A percentile compares a stretch with the other conserved stretches of the same genome.
Evolutionary conservation across 371 early-diverging fungal species (phyloP).

Genomic region (Saksenaea oblongispora): DNA sequence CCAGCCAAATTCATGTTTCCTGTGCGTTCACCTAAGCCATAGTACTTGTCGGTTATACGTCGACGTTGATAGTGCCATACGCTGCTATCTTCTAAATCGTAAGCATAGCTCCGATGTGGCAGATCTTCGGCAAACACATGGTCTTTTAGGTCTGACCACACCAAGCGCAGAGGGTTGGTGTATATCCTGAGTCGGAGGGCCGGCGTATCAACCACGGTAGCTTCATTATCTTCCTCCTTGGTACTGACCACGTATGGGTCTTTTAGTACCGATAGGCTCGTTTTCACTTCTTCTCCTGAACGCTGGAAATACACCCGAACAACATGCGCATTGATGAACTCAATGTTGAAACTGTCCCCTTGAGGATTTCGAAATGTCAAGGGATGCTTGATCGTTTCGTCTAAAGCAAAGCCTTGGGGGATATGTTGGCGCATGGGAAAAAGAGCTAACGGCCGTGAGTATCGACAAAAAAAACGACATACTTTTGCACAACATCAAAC

Average conservation of each 20-base stretch:
- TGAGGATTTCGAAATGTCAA: constrained; percentile 24
- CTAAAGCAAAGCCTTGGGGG: constrained; percentile 25
- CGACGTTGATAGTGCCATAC: constrained; percentile 43
- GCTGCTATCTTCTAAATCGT: constrained; percentile 19
- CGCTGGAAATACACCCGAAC: constrained; percentile 21
- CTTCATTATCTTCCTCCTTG: not conserved
- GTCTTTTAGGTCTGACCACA: constrained; percentile 22
- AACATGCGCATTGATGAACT: constrained; percentile 16
- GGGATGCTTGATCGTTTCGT: constrained; percentile 22
- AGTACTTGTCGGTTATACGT: constrained; percentile 29
- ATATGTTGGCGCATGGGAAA: constrained; percentile 31
- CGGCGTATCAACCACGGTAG: constrained; percentile 18
- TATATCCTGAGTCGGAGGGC: constrained; percentile 17
- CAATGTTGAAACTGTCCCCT: constrained; percentile 22
- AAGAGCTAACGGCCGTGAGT: not conserved
- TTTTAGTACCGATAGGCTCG: not conserved
- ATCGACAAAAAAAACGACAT: constrained; percentile 1
- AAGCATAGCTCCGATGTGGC: constrained; percentile 50
- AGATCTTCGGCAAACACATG: constrained; percentile 53
- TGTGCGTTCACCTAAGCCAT: constrained; percentile 60
- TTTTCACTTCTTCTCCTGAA: not conserved
- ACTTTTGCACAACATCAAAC: not conserved
- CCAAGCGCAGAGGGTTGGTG: constrained; percentile 14
- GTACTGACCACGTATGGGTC: not conserved
- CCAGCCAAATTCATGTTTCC: constrained; percentile 49